A percentile compares a stretch with the other conserved stretches of the same genome.
phyloP scores from a whole-genome alignment of 1,284 basidiomycete species.

The Fomitopsis pinicola region DNA sequence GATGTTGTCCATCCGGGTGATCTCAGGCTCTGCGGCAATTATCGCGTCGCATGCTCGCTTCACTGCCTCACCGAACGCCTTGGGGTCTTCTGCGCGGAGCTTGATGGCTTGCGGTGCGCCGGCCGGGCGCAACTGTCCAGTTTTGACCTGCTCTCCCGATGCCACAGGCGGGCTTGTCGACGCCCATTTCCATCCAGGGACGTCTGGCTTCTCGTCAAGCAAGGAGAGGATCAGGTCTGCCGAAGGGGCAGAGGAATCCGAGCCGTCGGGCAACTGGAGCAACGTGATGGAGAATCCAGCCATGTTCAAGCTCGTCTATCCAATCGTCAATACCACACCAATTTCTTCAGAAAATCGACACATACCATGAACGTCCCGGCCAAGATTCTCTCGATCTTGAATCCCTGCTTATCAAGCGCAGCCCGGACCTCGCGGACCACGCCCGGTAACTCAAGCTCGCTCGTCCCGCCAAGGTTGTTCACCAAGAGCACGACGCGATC shows the following conservation, averaged over 20 bases:
- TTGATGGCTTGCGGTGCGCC: constrained; percentile 12
- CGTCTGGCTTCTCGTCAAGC: constrained; percentile 71
- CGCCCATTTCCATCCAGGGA: constrained; percentile 84
- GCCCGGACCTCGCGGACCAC: constrained; percentile 61
- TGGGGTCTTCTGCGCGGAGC: constrained; percentile 40
- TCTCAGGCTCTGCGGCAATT: constrained; percentile 79
- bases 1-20: constrained; percentile 85
- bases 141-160: constrained; percentile 22
- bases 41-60: constrained; percentile 66
- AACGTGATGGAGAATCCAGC: constrained; percentile 91
- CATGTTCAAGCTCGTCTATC: constrained; percentile 88
- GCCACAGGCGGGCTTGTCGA: constrained; percentile 36
- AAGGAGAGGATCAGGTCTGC: constrained; percentile 60
- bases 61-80: constrained; percentile 54
- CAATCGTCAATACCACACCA: background rate
- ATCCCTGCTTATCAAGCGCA: constrained; percentile 50
- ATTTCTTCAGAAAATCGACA: constrained; percentile 1
- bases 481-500: constrained; percentile 69
- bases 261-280: constrained; percentile 65
- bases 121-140: constrained; percentile 15
- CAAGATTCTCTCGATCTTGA: constrained; percentile 62
- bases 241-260: constrained; percentile 29
- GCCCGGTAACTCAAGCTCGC: constrained; percentile 80
- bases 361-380: constrained; percentile 82
- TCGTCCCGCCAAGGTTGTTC: constrained; percentile 83